phyloP scores from a whole-genome alignment of 208 protist genomes.

The Crithidia brevicula region DNA sequence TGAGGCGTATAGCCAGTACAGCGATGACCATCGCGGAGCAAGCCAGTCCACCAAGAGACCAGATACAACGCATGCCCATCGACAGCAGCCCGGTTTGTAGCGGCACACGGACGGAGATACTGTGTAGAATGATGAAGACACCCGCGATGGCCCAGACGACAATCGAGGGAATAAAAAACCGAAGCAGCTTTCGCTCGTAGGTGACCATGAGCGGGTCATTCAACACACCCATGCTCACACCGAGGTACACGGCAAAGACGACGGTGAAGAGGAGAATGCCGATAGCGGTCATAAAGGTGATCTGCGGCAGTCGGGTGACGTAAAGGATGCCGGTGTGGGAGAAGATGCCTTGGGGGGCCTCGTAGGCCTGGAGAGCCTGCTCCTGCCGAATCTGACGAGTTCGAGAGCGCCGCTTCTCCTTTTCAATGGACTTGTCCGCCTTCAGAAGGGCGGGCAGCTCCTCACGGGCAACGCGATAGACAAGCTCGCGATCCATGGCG shows the following conservation, averaged over 20 bases:
- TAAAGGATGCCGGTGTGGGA: slow-evolving; percentile 60
- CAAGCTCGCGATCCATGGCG: slow-evolving; percentile 49
- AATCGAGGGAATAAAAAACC: slow-evolving; percentile 1
- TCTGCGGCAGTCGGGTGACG: slow-evolving; percentile 52
- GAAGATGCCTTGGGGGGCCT: slow-evolving; percentile 41
- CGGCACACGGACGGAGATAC: background rate
- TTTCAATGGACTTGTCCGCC: slow-evolving; percentile 42
- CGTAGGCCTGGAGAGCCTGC: slow-evolving; percentile 15
- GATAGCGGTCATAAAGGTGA: slow-evolving; percentile 47
- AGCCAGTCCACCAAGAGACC: background rate
- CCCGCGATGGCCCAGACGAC: slow-evolving; percentile 7
- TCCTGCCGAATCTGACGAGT: slow-evolving; percentile 8
- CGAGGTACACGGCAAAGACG: slow-evolving; percentile 4
- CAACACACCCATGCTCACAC: slow-evolving; percentile 7
- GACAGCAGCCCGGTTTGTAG: background rate
- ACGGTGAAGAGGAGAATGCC: slow-evolving; percentile 40
- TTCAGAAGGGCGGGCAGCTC: slow-evolving; percentile 65
- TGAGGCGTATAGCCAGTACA: background rate
- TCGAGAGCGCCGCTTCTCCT: slow-evolving; percentile 26
- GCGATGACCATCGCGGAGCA: background rate
- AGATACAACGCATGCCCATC: background rate
- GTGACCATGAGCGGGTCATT: background rate
- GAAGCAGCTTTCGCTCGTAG: background rate
- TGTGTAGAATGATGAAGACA: background rate
- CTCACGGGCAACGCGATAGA: slow-evolving; percentile 50